phyloP scores from a whole-genome alignment of 2,329 filamentous ascomycete genomes.

The Penicillium vulpinum region DNA sequence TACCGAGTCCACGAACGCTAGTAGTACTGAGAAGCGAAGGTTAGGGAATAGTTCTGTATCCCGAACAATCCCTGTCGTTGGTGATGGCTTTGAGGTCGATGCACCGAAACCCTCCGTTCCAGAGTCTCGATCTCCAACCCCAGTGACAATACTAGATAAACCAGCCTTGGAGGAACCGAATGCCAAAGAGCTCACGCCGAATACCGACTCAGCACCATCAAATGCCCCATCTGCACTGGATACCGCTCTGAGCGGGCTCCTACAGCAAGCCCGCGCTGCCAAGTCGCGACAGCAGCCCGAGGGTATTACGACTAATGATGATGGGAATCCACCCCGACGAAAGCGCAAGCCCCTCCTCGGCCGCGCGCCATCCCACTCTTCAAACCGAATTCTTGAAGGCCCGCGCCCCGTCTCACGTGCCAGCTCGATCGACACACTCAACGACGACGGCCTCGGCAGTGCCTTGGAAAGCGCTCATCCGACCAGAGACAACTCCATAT shows the following conservation, averaged over 20 bases:
- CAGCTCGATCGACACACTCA: constrained; percentile 53
- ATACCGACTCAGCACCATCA: constrained; percentile 13
- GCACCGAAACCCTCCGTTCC: constrained; percentile 21
- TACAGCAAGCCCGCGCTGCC: constrained; percentile 41
- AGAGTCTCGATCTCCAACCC: constrained; percentile 28
- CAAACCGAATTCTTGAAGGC: constrained; percentile 27
- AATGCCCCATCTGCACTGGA: constrained; percentile 34
- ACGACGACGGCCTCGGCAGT: constrained; percentile 45
- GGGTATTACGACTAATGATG: constrained; percentile 17
- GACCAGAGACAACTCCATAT: constrained; percentile 24
- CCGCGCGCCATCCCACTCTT: constrained; percentile 44
- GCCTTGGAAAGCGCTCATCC: constrained; percentile 32
- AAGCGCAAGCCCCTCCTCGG: constrained; percentile 43
- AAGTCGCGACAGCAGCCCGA: constrained; percentile 31
- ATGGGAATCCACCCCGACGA: constrained; percentile 27
- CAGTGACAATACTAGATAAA: constrained; percentile 11
- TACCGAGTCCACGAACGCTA: background rate
- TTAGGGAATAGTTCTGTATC: constrained; percentile 3
- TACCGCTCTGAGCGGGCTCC: constrained; percentile 42
- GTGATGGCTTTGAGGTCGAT: constrained; percentile 19
- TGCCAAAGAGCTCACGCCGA: constrained; percentile 19
- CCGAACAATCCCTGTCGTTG: constrained; percentile 15
- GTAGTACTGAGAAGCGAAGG: background rate
- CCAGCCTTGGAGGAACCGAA: constrained; percentile 10
- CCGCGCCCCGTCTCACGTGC: constrained; percentile 41